Base-by-base conservation (phyloP, 192 early-diverging fungal species). In the Gonapodya prolifera region DNA sequence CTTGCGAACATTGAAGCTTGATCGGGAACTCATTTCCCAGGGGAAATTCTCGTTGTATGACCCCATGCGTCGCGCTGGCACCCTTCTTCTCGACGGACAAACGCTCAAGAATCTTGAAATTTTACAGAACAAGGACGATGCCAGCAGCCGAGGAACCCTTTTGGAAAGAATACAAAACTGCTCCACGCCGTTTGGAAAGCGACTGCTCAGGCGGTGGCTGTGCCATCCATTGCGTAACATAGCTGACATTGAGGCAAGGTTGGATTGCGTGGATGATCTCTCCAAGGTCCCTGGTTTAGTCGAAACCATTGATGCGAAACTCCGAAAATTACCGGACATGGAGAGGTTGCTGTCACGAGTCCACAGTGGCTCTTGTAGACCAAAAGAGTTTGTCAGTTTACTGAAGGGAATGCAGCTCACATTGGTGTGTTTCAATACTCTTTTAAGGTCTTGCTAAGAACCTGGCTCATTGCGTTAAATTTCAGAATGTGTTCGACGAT, bases 101-200 rank as follows among this genome's bases (percentile, higher is more conserved):
- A 96, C 98, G 0, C 81, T 99, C 28, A 85, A 92, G 73, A 98
- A 98, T 76, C 81, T 99, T 30, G 96, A 99, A 78, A 83, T 99
- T 18, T 95, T 99, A 74, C 83, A 94, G 76, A 94, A 95, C 75
- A 87, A 91, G 0, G 77, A 84, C 13, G 95, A 96, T 79, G 91
- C 92, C 2, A 81, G 86, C 2, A 86, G 87, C 2, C 77, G 87
- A 18, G 95, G 96, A 2, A 95, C 95, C 0, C 87, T 99, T 1
- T 91, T 96, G 76, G 86, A 92, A 76, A 84, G 97, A 35, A 78
- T 99, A 8, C 92, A 95, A 78, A 92, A 92, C 61, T 93, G 93
- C 70, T 83, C 87, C 13, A 93, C 96, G 2, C 91, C 98, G 28
- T 95, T 98, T 83, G 98, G 97, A 1, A 93, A 91, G 69, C 87